Conservation (phyloP, 1,139 yeast species). For the Debaryomyces subglobosus region DNA sequence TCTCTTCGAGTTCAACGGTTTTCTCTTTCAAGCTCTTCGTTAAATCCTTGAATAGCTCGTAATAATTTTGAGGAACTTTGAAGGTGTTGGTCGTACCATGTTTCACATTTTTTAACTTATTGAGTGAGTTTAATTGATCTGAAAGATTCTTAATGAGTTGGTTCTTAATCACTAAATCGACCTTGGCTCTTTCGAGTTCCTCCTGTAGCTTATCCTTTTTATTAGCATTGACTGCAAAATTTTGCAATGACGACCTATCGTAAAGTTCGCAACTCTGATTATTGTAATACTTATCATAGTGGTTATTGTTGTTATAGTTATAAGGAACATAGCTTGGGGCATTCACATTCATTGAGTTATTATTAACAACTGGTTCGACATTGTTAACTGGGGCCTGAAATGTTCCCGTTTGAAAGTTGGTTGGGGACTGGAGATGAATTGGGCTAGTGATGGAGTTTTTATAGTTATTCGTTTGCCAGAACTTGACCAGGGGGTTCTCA, state of each 20-base stretch:
- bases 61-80: conserved; percentile 47
- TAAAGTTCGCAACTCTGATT: conserved; percentile 13
- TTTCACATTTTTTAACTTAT: conserved; percentile 16
- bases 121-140: conserved; percentile 28
- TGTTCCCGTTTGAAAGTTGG: not conserved
- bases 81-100: conserved; percentile 12
- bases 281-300: conserved; percentile 9
- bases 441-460: conserved; percentile 8
- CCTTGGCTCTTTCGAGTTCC: conserved; percentile 31
- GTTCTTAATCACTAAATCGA: conserved; percentile 37
- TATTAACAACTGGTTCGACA: conserved; percentile 3
- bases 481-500: conserved; percentile 15
- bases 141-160: conserved; percentile 41
- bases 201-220: conserved; percentile 15
- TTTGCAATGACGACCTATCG: conserved; percentile 13
- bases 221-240: conserved; percentile 8
- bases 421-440: conserved; percentile 6
- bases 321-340: conserved; percentile 36
- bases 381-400: conserved; percentile 1
- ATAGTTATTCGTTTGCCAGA: conserved; percentile 17
- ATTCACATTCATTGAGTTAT: conserved; percentile 25
- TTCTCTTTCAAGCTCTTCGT: conserved; percentile 54
- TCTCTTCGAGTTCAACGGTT: conserved; percentile 58
- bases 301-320: conserved; percentile 7
- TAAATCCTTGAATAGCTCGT: conserved; percentile 52